Evolutionary conservation across 202 grass and related monocot genomes (phyloP), one percentile per base, ranked within the genome.

Genomic region (Digitaria exilis): DNA sequence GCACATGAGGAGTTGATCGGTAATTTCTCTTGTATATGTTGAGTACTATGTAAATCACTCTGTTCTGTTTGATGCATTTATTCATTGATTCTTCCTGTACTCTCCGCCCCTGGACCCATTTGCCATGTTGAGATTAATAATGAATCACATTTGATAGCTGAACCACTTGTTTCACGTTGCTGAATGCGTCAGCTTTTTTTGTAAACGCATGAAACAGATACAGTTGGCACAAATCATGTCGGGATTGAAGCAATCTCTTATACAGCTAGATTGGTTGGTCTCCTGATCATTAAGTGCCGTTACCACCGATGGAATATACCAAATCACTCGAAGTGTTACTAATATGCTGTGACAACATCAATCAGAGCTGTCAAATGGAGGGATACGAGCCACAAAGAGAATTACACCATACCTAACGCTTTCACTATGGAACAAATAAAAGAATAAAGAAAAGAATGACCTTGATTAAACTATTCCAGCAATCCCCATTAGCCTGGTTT

Each of bases 31-130:
- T 89, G 76, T 60, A 64, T 68, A 73, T 77, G 55, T n/a, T 84
- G 44, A 59, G 25, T 81, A 69, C 26, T 71, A 13, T 85, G 83
- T 91, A 84, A 79, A 81, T 85, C 72, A 24, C 45, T 76, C 32
- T 32, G 35, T 54, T 82, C 9, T 75, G 81, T 28, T 24, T 41
- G 25, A 79, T 37, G 54, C 19, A 51, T 41, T 88, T 21, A 67
- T 75, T 88, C 22, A 12, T 80, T 84, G 50, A 58, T 79, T 84
- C 66, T 42, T 8, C 12, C 13, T 44, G 8, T 60, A 0, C 9
- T 3, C n/a, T 37, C n/a, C n/a, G 6, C 12, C 6, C 37, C 37
- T 9, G 37, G 37, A 39, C 37, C 8, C 29, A 31, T 61, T 68
- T 87, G 61, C 63, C 65, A 29, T 48, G 56, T 65, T 48, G 28